These are phyloP conservation scores for Penicillium goetzii DNA, from an alignment of 495 filamentous ascomycete species.

Conservation along the genomic window DNA sequence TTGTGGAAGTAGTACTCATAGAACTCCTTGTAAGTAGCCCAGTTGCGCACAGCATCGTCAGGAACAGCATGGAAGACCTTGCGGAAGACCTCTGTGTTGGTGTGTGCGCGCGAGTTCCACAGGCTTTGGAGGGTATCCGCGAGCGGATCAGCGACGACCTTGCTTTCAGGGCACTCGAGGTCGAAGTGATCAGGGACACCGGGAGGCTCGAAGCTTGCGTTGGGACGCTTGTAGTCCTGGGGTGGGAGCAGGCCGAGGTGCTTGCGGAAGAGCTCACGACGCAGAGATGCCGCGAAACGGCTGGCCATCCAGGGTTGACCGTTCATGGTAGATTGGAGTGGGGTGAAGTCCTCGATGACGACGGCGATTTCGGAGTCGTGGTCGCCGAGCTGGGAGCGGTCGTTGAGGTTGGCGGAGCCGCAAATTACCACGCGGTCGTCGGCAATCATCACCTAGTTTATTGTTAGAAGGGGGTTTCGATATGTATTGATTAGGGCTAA, in stretches of 20 bases:
- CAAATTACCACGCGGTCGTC: constrained; percentile 89
- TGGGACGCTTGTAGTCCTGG: constrained; percentile 65
- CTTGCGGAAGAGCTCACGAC: constrained; percentile 86
- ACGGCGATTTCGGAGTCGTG: constrained; percentile 88
- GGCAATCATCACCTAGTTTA: constrained; percentile 75
- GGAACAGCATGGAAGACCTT: constrained; percentile 89
- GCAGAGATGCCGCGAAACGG: constrained; percentile 81
- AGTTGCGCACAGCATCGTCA: constrained; percentile 76
- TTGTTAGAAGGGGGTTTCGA: constrained; percentile 21
- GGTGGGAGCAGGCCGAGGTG: constrained; percentile 82
- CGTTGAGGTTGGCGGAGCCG: constrained; percentile 93
- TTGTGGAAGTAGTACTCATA: constrained; percentile 74
- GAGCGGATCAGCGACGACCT: constrained; percentile 75
- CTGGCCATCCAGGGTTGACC: constrained; percentile 70
- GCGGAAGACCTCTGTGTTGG: constrained; percentile 84
- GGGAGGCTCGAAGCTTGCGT: constrained; percentile 77
- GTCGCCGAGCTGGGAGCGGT: constrained; percentile 85
- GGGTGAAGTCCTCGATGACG: constrained; percentile 75
- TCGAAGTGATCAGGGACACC: constrained; percentile 78
- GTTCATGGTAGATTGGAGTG: constrained; percentile 71
- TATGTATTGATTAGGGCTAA: constrained; percentile 15
- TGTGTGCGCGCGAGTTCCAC: constrained; percentile 73
- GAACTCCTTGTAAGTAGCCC: constrained; percentile 85
- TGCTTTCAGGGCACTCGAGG: constrained; percentile 75
- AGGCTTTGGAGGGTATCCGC: constrained; percentile 64